Conservation (phyloP, 1,284 basidiomycete genomes). For the Malassezia cuniculi region DNA sequence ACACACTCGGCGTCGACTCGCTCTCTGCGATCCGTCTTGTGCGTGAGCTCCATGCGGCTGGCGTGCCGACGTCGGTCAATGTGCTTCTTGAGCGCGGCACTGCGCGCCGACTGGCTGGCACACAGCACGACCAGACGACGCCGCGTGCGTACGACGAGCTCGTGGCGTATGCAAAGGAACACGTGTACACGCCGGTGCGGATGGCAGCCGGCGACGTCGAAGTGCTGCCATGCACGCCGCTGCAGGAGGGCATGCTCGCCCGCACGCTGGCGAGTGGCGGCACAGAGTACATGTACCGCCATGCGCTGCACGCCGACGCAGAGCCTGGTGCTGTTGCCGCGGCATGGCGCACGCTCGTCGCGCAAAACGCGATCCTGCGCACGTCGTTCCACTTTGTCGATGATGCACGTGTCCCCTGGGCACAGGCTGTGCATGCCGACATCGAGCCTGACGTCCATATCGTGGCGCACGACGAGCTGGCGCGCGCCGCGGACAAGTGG, state of each 20-base stretch:
- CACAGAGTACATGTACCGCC: slow-evolving; percentile 28
- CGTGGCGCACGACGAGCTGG: not conserved
- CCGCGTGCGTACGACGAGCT: not conserved
- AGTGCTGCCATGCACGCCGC: slow-evolving; percentile 35
- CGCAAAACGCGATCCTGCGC: slow-evolving; percentile 26
- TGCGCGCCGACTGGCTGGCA: slow-evolving; percentile 1
- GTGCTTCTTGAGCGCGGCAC: slow-evolving; percentile 17
- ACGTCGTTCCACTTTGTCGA: slow-evolving; percentile 28
- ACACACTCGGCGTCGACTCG: slow-evolving; percentile 39
- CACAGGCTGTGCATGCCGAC: slow-evolving; percentile 21
- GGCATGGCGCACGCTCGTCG: slow-evolving; percentile 21
- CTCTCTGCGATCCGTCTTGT: slow-evolving; percentile 33
- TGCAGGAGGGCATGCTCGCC: slow-evolving; percentile 39
- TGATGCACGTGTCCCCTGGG: slow-evolving; percentile 19
- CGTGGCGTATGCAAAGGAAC: too few species aligned
- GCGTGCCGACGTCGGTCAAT: slow-evolving; percentile 14
- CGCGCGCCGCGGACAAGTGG: slow-evolving; percentile 5
- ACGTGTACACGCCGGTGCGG: too few species aligned
- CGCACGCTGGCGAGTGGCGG: slow-evolving; percentile 25
- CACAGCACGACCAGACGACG: not conserved
- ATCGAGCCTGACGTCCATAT: not conserved
- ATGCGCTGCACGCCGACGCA: slow-evolving; percentile 14
- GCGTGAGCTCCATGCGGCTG: slow-evolving; percentile 10
- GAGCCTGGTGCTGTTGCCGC: slow-evolving; percentile 2
- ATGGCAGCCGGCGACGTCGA: not conserved